Conservation (phyloP, 129 eudicot genomes). For the Saussurea involucrata region DNA sequence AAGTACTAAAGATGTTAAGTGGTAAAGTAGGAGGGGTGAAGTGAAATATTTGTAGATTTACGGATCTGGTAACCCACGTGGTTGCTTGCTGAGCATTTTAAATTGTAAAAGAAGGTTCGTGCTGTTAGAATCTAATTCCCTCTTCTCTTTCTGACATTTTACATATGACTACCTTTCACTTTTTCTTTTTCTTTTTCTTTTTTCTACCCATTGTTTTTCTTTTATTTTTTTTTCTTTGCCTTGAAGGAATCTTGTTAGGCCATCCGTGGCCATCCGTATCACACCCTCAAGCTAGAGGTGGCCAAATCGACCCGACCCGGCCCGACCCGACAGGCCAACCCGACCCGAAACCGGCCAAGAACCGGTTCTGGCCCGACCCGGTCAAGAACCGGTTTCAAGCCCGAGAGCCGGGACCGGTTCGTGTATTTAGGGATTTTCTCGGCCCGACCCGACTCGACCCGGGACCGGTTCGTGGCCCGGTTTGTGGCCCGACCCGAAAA, state of each 20-base stretch:
- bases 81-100: conserved; percentile 18
- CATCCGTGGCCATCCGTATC: no score
- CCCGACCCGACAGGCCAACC: no score
- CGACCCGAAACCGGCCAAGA: no score
- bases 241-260: neutral
- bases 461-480: no score
- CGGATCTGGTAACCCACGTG: conserved; percentile 27
- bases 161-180: conserved; percentile 29
- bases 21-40: neutral
- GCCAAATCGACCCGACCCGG: no score
- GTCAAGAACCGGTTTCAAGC: no score
- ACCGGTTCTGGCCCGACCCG: no score
- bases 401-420: no score
- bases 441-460: no score
- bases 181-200: conserved; percentile 34
- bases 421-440: no score
- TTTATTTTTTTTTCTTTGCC: neutral
- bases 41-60: neutral
- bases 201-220: conserved; percentile 19
- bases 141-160: conserved; percentile 27
- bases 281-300: no score
- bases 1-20: neutral
- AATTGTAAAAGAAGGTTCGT: conserved; percentile 28
- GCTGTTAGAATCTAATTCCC: conserved; percentile 42
- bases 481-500: no score